A percentile compares a stretch with the other conserved stretches of the same genome.
phyloP scores from a whole-genome alignment of 352 stramenopile species.

The Hyaloperonospora brassicae region DNA sequence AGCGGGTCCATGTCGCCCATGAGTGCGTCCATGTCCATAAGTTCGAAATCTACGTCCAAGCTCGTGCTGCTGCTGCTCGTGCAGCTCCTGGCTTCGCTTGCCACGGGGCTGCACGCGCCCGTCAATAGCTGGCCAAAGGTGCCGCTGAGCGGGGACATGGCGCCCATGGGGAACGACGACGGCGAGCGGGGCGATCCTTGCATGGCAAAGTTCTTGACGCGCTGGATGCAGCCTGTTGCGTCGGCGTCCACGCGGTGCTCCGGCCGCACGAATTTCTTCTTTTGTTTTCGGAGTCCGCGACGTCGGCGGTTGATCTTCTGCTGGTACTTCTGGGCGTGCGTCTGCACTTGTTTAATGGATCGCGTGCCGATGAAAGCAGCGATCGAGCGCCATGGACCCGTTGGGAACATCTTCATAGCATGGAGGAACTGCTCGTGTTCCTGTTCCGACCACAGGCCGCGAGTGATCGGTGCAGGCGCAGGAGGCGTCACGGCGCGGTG shows the following conservation, averaged over 20 bases:
- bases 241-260: conserved; percentile 69
- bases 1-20: conserved; percentile 35
- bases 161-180: conserved; percentile 15
- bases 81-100: conserved; percentile 23
- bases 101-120: conserved; percentile 20
- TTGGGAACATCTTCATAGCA: conserved; percentile 73
- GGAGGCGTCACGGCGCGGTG: conserved; percentile 16
- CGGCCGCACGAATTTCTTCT: conserved; percentile 68
- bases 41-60: conserved; percentile 22
- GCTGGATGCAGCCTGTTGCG: conserved; percentile 56
- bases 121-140: conserved; percentile 27
- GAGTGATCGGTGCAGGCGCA: conserved; percentile 33
- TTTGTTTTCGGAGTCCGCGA: conserved; percentile 74
- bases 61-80: conserved; percentile 9
- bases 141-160: conserved; percentile 21
- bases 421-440: conserved; percentile 81
- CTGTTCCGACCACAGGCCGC: conserved; percentile 62
- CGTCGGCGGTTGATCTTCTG: conserved; percentile 78
- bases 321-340: conserved; percentile 82
- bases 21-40: conserved; percentile 24
- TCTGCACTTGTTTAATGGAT: conserved; percentile 79
- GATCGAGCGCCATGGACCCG: conserved; percentile 66
- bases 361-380: conserved; percentile 66
- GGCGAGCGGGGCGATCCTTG: conserved; percentile 42
- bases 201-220: conserved; percentile 34